Conservation (phyloP, 805 yeast genomes). For the Saturnispora ahearnii region DNA sequence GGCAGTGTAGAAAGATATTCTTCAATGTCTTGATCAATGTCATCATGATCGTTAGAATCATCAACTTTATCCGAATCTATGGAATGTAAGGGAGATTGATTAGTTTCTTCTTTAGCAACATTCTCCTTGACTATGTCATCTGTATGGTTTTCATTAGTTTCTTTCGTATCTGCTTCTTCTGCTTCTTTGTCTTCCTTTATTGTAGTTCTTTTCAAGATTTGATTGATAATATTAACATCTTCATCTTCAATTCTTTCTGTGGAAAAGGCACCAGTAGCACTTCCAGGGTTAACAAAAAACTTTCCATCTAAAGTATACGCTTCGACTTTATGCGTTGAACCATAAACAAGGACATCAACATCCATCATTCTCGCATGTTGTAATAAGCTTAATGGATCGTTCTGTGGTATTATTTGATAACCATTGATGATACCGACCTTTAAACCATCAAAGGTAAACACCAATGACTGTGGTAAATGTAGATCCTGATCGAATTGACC, state of each 20-base stretch:
- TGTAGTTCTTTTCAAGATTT: slow-evolving; percentile 19
- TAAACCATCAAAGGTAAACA: slow-evolving; percentile 60
- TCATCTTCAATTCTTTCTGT: slow-evolving; percentile 54
- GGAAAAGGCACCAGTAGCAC: slow-evolving; percentile 86
- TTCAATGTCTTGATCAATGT: slow-evolving; percentile 14
- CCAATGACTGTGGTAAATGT: slow-evolving; percentile 51
- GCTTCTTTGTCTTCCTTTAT: neutral
- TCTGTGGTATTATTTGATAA: slow-evolving; percentile 70
- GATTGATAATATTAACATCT: slow-evolving; percentile 34
- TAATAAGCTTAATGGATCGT: slow-evolving; percentile 77
- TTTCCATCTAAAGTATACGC: slow-evolving; percentile 89
- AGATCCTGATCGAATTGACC: slow-evolving; percentile 69
- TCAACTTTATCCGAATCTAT: no score
- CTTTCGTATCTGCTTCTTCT: neutral
- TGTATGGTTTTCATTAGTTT: neutral
- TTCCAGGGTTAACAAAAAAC: slow-evolving; percentile 93
- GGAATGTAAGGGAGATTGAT: no score
- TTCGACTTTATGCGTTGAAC: slow-evolving; percentile 88
- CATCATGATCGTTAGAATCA: no score
- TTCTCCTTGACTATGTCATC: neutral
- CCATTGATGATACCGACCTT: slow-evolving; percentile 84
- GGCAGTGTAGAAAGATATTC: slow-evolving; percentile 44
- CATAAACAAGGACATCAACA: slow-evolving; percentile 86
- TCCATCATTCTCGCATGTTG: slow-evolving; percentile 83
- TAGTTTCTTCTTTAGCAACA: neutral